Evolutionary conservation across 306 rosid species (phyloP).

Genomic region (Gastrolobium villosum): DNA sequence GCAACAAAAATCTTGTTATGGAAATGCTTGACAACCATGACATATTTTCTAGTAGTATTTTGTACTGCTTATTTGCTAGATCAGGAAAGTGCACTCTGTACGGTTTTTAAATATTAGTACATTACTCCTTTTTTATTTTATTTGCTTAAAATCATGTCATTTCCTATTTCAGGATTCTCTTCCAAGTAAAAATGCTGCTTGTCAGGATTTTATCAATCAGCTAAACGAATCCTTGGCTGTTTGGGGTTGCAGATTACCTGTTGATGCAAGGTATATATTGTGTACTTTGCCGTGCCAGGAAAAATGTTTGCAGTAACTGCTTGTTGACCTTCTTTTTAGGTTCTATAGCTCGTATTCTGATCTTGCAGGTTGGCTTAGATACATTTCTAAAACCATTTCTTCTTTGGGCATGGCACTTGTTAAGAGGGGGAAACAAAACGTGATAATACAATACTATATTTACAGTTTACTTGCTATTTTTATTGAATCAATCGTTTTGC

Average conservation of each 20-base stretch:
- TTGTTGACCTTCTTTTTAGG: slow-evolving; percentile 36
- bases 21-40: slow-evolving; percentile 32
- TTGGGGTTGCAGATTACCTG: slow-evolving; percentile 82
- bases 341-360: slow-evolving; percentile 30
- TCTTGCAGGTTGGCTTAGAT: slow-evolving; percentile 17
- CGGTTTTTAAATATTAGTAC: slow-evolving; percentile 25
- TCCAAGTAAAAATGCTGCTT: slow-evolving; percentile 75
- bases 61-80: slow-evolving; percentile 25
- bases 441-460: slow-evolving; percentile 7
- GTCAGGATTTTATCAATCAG: slow-evolving; percentile 70
- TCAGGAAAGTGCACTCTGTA: slow-evolving; percentile 34
- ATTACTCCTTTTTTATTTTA: slow-evolving; percentile 12
- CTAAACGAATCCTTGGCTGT: slow-evolving; percentile 84
- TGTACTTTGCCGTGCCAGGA: slow-evolving; percentile 26
- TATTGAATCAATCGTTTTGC: slow-evolving; percentile 37
- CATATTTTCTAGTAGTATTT: slow-evolving; percentile 22
- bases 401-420: neutral
- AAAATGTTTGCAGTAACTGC: slow-evolving; percentile 39
- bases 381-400: slow-evolving; percentile 3
- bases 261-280: slow-evolving; percentile 77
- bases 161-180: slow-evolving; percentile 79
- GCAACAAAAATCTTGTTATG: slow-evolving; percentile 27
- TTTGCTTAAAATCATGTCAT: slow-evolving; percentile 19
- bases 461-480: slow-evolving; percentile 11
- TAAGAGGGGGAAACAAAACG: slow-evolving; percentile 9